These are phyloP conservation scores for Eucalyptus pauciflora DNA, from an alignment of 345 rosid species.

Conservation along the genomic window DNA sequence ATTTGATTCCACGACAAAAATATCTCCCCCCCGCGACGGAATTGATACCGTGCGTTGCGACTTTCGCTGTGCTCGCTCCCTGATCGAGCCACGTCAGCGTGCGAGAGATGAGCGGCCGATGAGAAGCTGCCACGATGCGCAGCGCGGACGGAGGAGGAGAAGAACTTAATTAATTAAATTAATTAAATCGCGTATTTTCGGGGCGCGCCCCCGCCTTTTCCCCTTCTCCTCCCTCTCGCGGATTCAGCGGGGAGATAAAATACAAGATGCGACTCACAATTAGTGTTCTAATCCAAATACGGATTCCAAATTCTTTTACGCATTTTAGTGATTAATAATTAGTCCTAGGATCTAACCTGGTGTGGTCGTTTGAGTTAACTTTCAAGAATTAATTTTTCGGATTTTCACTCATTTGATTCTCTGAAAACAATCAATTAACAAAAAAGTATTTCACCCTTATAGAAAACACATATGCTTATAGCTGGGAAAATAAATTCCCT, in stretches of 20 bases:
- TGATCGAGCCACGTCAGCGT: background rate
- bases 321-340: background rate
- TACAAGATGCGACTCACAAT: background rate
- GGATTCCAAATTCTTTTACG: background rate
- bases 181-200: no score
- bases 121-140: background rate
- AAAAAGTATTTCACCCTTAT: no score
- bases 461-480: background rate
- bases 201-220: accelerated
- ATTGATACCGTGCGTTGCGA: background rate
- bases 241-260: background rate
- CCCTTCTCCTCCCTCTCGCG: background rate
- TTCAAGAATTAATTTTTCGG: background rate
- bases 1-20: background rate
- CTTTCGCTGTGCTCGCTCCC: background rate
- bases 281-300: background rate
- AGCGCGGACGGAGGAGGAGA: no score
- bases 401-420: background rate
- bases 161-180: no score
- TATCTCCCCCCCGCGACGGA: background rate
- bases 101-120: background rate
- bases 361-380: background rate
- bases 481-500: background rate
- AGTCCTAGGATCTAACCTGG: background rate
- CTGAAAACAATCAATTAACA: accelerated